Conservation (phyloP, 345 rosid genomes). For the Mercurialis annua region DNA sequence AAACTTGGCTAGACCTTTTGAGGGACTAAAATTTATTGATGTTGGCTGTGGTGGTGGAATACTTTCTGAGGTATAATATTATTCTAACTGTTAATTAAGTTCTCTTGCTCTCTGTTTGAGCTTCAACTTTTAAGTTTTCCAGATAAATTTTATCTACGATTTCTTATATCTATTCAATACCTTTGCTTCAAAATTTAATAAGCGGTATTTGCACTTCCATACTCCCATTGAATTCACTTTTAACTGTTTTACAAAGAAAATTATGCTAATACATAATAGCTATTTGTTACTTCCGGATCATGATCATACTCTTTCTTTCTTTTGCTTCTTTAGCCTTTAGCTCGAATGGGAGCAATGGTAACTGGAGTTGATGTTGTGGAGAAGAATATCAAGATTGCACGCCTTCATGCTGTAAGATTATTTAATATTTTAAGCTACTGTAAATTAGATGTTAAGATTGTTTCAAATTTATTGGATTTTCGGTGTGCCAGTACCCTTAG, state of each 20-base stretch:
- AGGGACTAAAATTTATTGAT: conserved; percentile 72
- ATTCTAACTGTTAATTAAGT: not conserved
- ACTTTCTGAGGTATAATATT: conserved; percentile 71
- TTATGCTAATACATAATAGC: not conserved
- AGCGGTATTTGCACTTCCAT: not conserved
- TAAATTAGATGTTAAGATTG: not conserved
- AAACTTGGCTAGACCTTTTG: conserved; percentile 61
- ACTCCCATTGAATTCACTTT: not conserved
- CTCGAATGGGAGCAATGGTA: conserved; percentile 94
- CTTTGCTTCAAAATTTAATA: not conserved
- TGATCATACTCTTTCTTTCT: conserved; percentile 9
- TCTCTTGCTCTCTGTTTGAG: not conserved
- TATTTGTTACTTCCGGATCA: not conserved
- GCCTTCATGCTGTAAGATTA: conserved; percentile 78
- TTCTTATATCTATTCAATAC: not conserved
- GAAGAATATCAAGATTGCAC: conserved; percentile 85
- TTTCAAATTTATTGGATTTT: not conserved
- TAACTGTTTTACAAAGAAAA: not conserved
- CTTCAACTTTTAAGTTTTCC: not conserved
- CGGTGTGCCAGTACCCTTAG: not conserved
- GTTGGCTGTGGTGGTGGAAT: conserved; percentile 97
- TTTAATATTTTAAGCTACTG: not conserved
- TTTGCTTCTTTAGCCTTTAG: conserved; percentile 68
- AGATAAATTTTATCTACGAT: not conserved
- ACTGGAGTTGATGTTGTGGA: conserved; percentile 93